Percentiles rank a stretch among this genome's conserved stretches.
These are phyloP conservation scores for Thalassiosira profunda DNA, from an alignment of 108 stramenopile genomes.

Conservation along the genomic window DNA sequence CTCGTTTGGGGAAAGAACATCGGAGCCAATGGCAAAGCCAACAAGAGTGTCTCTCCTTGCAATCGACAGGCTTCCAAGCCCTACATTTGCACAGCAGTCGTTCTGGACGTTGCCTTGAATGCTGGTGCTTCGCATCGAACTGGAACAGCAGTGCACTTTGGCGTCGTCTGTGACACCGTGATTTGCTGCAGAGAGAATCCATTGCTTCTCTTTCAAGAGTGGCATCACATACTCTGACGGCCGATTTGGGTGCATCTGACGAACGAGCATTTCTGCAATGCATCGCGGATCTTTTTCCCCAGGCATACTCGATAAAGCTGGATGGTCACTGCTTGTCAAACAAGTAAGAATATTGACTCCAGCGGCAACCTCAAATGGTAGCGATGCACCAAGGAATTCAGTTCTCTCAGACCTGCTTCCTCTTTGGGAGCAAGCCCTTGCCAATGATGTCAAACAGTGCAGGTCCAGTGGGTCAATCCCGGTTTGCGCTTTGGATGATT, in stretches of 20 bases:
- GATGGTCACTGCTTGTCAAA: background rate
- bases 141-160: conserved; percentile 24
- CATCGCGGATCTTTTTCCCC: background rate
- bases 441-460: no score
- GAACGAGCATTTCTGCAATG: conserved; percentile 15
- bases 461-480: no score
- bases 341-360: conserved; percentile 5
- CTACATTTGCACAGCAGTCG: background rate
- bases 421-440: background rate
- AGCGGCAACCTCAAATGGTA: conserved; percentile 20
- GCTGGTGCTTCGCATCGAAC: conserved; percentile 21
- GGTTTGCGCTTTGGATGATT: no score
- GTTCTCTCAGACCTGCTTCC: background rate
- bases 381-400: conserved; percentile 13
- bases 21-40: conserved; percentile 29
- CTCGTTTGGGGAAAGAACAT: conserved; percentile 9
- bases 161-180: background rate
- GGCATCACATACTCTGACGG: conserved; percentile 4
- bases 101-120: no score
- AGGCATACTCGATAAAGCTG: no score
- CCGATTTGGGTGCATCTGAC: conserved; percentile 6
- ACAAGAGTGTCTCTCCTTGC: conserved; percentile 4
- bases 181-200: conserved; percentile 1
- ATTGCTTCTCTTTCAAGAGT: conserved; percentile 10
- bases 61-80: background rate